Evolutionary conservation across 176 grass and related monocot genomes (phyloP), one percentile per base, ranked within the genome.

Genomic region (Carex littledalei): DNA sequence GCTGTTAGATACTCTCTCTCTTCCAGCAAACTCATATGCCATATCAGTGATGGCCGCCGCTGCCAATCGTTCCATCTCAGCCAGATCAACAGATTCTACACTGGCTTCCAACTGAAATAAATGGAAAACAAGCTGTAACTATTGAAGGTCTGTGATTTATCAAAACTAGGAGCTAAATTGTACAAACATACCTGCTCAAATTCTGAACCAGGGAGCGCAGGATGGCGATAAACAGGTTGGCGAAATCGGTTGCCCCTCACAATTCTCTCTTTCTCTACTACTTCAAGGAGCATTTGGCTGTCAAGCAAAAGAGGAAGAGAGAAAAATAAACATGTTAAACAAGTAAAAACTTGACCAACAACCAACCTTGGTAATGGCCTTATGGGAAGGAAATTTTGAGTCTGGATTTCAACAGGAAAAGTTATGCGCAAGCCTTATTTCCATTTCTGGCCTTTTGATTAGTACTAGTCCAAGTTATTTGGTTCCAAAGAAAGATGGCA

Each of bases 251-350:
- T 92, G 45, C 89, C 85, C 87, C 91, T 92, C 39, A 94, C 55
- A 83, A 79, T 87, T 85, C 91, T 92, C 83, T 99, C 97, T 2
- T 61, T 65, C 39, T 94, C 88, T 75, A 99, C 91, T 75, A 74
- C 90, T 71, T 91, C 91, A 7, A 99, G 90, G 41, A 99, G 90
- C 63, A 89, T 90, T 86, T 99, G 97, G 52, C 97, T 99, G 91
- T 81, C 17, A 63, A 45, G 89, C 41, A 64, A 22, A 69, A 52
- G 17, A 18, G 17, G 2, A 73, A 79, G 57, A 73, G 63, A 68
- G 9, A 68, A 56, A 32, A 78, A 18, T 45, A 45, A 72, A 21
- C 37, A 34, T 78, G 50, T 9, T 68, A 75, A 75, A 68, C 39
- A 66, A 83, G 14, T 32, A 83, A 15, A 54, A 54, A 67, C 16